A percentile compares a stretch with the other conserved stretches of the same genome.
phyloP scores from a whole-genome alignment of 2,329 filamentous ascomycete species.

The Xylogone sp. region DNA sequence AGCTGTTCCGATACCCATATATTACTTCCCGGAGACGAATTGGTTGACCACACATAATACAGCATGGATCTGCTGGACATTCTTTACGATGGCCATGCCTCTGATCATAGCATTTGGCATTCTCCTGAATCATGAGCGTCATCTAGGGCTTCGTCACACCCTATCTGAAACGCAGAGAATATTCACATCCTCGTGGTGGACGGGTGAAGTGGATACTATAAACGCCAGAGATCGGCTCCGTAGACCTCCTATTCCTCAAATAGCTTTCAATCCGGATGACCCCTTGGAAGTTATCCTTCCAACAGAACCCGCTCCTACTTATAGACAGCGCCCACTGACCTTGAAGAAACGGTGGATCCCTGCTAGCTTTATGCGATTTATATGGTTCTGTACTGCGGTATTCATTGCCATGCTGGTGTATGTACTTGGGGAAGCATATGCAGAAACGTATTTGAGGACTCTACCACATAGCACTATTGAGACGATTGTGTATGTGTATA shows the following conservation, averaged over 20 bases:
- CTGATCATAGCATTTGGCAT: slow-evolving; percentile 63
- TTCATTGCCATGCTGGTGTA: slow-evolving; percentile 62
- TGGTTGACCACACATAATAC: slow-evolving; percentile 61
- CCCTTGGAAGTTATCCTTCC: slow-evolving; percentile 25
- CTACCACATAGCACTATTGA: slow-evolving; percentile 63
- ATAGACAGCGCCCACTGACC: slow-evolving; percentile 12
- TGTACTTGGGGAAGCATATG: slow-evolving; percentile 65
- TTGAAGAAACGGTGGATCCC: slow-evolving; percentile 49
- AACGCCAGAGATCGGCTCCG: slow-evolving; percentile 34
- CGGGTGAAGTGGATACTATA: slow-evolving; percentile 47
- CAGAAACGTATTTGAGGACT: slow-evolving; percentile 64
- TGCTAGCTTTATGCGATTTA: slow-evolving; percentile 63
- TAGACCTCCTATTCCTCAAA: slow-evolving; percentile 33
- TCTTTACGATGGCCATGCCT: slow-evolving; percentile 66
- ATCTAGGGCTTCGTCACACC: slow-evolving; percentile 55
- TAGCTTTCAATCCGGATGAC: slow-evolving; percentile 24
- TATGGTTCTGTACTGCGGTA: slow-evolving; percentile 66
- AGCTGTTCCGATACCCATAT: slow-evolving; percentile 55
- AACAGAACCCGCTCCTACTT: slow-evolving; percentile 12
- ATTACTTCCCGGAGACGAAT: slow-evolving; percentile 47
- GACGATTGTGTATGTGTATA: slow-evolving; percentile 67
- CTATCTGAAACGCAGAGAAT: slow-evolving; percentile 65
- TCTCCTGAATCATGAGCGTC: slow-evolving; percentile 59
- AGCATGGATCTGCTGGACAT: slow-evolving; percentile 66
- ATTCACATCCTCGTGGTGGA: slow-evolving; percentile 64